Conservation (phyloP, 345 rosid genomes). For the Hypericum androsaemum region DNA sequence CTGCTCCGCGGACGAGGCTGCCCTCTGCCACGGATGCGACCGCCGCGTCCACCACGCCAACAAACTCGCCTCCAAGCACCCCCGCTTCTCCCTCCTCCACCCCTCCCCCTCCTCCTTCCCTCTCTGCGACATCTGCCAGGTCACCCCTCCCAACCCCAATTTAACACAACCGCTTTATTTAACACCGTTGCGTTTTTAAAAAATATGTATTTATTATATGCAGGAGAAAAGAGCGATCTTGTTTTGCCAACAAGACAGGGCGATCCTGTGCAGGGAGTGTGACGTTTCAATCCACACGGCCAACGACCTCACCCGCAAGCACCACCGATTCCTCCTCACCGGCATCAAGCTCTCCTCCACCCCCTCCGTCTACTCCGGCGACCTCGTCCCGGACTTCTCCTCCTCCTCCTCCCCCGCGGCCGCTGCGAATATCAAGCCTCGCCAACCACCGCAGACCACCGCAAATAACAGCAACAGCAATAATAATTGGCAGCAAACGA, state of each 20-base stretch:
- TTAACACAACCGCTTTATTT: not conserved
- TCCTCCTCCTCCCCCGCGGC: not conserved
- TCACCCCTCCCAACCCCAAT: slow-evolving; percentile 5
- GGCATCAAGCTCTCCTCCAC: slow-evolving; percentile 66
- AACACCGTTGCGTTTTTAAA: not conserved
- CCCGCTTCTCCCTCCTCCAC: slow-evolving; percentile 77
- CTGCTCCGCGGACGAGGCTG: slow-evolving; percentile 89
- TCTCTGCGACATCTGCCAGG: slow-evolving; percentile 88
- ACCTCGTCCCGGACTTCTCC: not conserved
- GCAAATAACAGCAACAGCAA: not conserved
- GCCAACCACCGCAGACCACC: not conserved
- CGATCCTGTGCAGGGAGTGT: slow-evolving; percentile 77
- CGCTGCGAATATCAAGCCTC: not conserved
- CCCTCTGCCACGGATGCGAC: slow-evolving; percentile 67
- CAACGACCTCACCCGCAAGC: slow-evolving; percentile 69
- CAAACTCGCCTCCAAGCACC: slow-evolving; percentile 87
- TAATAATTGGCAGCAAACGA: slow-evolving; percentile 3
- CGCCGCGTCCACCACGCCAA: slow-evolving; percentile 88
- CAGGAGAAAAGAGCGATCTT: slow-evolving; percentile 72
- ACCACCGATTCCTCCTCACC: slow-evolving; percentile 70
- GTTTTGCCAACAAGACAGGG: slow-evolving; percentile 94
- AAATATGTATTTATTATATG: not conserved
- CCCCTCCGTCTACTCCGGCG: slow-evolving; percentile 12
- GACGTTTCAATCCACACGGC: slow-evolving; percentile 67
- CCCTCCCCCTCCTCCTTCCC: slow-evolving; percentile 39